Evolutionary conservation across 2,329 filamentous ascomycete species (phyloP).

Genomic region (Fusarium globosum): DNA sequence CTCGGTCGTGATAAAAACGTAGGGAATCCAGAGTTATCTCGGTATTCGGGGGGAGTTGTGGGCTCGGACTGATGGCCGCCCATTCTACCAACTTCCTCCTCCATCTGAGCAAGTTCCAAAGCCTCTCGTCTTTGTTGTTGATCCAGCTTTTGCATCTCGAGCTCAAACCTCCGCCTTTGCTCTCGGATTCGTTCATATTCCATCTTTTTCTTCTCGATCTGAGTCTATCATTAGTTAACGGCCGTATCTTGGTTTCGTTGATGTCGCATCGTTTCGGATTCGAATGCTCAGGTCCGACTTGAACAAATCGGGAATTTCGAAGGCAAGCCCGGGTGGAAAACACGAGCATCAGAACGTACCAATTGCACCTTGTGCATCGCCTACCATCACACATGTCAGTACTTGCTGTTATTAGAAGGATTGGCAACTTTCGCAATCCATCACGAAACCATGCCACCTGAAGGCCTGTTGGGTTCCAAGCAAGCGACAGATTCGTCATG

Average conservation of each 20-base stretch:
- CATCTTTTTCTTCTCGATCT: constrained; percentile 94
- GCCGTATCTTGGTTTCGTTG: not conserved
- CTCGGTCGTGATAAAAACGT: constrained; percentile 85
- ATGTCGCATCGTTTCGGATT: constrained; percentile 2
- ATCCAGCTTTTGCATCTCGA: constrained; percentile 90
- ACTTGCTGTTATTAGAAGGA: not conserved
- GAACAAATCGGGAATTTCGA: not conserved
- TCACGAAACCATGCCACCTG: constrained; percentile 26
- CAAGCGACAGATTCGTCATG: not conserved
- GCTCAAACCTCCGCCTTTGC: constrained; percentile 88
- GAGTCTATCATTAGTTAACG: constrained; percentile 51
- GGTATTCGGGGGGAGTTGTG: constrained; percentile 94
- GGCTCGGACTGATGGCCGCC: constrained; percentile 90
- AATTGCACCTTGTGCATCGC: constrained; percentile 79
- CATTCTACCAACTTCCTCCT: constrained; percentile 75
- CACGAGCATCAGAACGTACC: constrained; percentile 63
- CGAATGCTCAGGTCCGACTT: not conserved
- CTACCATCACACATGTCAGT: constrained; percentile 53
- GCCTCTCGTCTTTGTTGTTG: constrained; percentile 85
- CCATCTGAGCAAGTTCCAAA: constrained; percentile 85
- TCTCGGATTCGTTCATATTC: constrained; percentile 93
- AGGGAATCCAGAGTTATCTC: constrained; percentile 79
- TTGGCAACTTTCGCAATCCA: not conserved
- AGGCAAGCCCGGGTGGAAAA: not conserved
- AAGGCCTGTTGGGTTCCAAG: not conserved